These are phyloP conservation scores for Russula sp. DNA, from an alignment of 768 basidiomycete genomes.

Conservation along the genomic window DNA sequence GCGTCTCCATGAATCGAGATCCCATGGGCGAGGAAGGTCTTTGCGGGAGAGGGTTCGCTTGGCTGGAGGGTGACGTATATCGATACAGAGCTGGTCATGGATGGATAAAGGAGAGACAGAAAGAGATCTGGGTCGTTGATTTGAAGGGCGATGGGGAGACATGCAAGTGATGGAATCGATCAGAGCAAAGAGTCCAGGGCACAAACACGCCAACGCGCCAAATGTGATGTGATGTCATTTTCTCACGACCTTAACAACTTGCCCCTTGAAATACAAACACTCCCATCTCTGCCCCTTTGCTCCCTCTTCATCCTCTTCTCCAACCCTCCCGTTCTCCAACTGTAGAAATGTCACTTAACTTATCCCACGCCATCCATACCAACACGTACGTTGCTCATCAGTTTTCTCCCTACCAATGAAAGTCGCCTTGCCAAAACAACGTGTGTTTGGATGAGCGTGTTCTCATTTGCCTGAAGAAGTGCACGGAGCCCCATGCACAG, in stretches of 20 bases:
- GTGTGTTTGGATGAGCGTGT: background rate
- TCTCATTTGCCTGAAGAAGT: conserved; percentile 19
- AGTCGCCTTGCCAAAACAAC: conserved; percentile 7
- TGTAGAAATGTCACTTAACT: background rate
- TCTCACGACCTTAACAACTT: conserved; percentile 13
- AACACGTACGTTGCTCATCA: conserved; percentile 1
- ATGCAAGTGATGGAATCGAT: conserved; percentile 10
- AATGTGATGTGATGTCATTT: conserved; percentile 8
- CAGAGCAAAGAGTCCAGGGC: background rate
- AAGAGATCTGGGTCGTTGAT: conserved; percentile 46
- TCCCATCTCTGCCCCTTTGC: background rate
- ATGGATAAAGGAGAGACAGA: conserved; percentile 38
- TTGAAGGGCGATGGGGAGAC: conserved; percentile 18
- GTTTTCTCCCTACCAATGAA: background rate
- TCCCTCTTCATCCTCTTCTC: background rate
- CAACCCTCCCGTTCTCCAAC: background rate
- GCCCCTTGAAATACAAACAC: conserved; percentile 14
- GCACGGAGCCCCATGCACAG: conserved; percentile 35
- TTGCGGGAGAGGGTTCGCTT: conserved; percentile 41
- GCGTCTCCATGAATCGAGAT: conserved; percentile 45
- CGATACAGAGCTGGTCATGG: conserved; percentile 28
- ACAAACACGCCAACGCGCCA: too few species aligned
- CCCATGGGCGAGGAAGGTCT: conserved; percentile 40
- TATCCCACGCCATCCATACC: background rate
- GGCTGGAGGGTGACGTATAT: conserved; percentile 37